Percentiles rank a stretch among this genome's conserved stretches.
phyloP scores from a whole-genome alignment of 1,284 basidiomycete species.

The Malassezia yamatoensis region DNA sequence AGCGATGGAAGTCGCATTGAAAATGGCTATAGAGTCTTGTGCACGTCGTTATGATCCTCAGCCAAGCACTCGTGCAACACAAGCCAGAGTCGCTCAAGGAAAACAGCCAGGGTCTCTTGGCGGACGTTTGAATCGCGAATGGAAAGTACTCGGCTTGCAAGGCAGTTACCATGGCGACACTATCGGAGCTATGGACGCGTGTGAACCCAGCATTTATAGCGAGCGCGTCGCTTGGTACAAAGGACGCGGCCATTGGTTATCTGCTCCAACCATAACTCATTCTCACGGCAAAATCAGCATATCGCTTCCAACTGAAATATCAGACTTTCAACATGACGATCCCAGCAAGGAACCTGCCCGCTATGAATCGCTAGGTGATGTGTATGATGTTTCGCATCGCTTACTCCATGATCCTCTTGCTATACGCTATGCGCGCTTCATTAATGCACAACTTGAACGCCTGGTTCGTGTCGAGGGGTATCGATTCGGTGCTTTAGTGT shows the following conservation, averaged over 20 bases:
- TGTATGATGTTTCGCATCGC: conserved; percentile 66
- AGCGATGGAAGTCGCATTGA: conserved; percentile 88
- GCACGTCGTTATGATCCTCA: conserved; percentile 24
- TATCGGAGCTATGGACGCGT: conserved; percentile 93
- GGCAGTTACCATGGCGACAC: conserved; percentile 98
- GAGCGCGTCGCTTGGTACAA: conserved; percentile 82
- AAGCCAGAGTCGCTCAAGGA: conserved; percentile 14
- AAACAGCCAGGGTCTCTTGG: conserved; percentile 23
- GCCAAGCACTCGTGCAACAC: conserved; percentile 27
- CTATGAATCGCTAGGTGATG: conserved; percentile 54
- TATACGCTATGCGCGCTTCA: conserved; percentile 57
- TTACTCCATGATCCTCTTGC: conserved; percentile 57
- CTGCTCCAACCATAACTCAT: conserved; percentile 65
- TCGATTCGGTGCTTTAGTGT: conserved; percentile 61
- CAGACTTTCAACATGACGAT: background rate
- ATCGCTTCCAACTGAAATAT: background rate
- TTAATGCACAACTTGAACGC: conserved; percentile 55
- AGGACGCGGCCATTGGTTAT: conserved; percentile 85
- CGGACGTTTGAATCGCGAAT: conserved; percentile 45
- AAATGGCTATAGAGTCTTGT: conserved; percentile 60
- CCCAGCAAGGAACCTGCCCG: background rate
- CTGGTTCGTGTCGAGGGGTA: conserved; percentile 49
- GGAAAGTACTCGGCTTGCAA: conserved; percentile 75
- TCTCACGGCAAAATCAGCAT: conserved; percentile 48
- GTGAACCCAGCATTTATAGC: conserved; percentile 74